phyloP scores from a whole-genome alignment of 2,329 filamentous ascomycete species.

The Sarocladium kiliense region DNA sequence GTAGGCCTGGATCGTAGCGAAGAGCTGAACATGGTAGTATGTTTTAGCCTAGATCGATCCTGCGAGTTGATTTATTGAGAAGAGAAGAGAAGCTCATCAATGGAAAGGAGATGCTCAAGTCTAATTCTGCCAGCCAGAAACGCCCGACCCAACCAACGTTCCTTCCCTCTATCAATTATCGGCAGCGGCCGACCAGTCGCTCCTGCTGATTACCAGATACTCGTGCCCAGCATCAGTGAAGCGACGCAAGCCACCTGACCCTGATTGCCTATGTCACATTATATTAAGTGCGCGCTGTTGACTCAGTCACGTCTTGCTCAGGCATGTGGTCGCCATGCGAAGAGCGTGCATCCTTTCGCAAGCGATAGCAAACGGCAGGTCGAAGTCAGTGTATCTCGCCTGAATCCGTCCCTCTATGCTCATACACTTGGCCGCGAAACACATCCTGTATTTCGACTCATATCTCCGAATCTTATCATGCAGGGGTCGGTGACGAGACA shows the following conservation, averaged over 20 bases:
- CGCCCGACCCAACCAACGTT: background rate
- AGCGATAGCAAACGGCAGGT: no score
- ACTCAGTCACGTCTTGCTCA: no score
- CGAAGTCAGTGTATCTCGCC: no score
- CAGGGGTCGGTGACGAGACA: constrained; percentile 14
- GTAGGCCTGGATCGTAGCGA: constrained; percentile 30
- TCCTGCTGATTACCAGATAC: no score
- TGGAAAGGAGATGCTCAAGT: background rate
- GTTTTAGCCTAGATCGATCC: background rate
- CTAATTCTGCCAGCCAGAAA: background rate
- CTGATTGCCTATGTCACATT: background rate
- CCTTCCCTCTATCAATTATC: background rate
- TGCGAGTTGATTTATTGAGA: no score
- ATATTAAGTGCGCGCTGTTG: background rate
- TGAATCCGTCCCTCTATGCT: no score
- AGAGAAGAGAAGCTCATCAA: background rate
- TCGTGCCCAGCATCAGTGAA: background rate
- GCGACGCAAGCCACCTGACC: background rate
- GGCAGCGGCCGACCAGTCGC: background rate
- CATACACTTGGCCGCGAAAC: no score
- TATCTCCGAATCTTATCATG: background rate
- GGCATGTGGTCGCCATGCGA: no score
- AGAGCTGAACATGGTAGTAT: constrained; percentile 30
- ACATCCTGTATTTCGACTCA: background rate
- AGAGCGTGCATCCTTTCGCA: no score